phyloP scores from a whole-genome alignment of 768 basidiomycete species.

The Scleroderma bovista region DNA sequence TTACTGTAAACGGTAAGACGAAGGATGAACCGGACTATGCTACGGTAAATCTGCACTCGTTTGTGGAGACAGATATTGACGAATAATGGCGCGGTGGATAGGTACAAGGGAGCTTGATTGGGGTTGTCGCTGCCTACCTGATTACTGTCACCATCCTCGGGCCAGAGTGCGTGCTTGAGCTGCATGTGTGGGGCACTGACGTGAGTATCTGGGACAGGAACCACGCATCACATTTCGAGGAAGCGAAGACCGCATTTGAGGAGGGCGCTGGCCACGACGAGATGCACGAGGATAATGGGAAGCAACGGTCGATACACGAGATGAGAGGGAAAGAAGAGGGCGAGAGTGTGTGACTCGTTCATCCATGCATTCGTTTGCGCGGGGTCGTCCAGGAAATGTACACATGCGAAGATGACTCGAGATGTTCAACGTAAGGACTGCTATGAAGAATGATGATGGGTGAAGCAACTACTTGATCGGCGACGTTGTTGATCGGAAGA shows the following conservation, averaged over 20 bases:
- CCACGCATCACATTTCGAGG: slow-evolving; percentile 80
- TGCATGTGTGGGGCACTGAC: neutral
- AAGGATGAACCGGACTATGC: slow-evolving; percentile 60
- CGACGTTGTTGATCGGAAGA: no score
- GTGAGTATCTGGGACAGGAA: slow-evolving; percentile 37
- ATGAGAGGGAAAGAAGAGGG: slow-evolving; percentile 1
- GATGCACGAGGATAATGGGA: slow-evolving; percentile 28
- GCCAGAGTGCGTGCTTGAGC: slow-evolving; percentile 51
- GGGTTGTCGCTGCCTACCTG: slow-evolving; percentile 72
- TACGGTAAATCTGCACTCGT: slow-evolving; percentile 33
- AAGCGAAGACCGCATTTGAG: slow-evolving; percentile 73
- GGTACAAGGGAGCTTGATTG: slow-evolving; percentile 78
- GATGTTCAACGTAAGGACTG: no score
- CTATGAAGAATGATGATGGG: no score
- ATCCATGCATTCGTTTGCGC: neutral
- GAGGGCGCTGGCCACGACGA: slow-evolving; percentile 57
- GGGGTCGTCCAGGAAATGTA: no score
- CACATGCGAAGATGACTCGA: no score
- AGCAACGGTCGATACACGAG: slow-evolving; percentile 9
- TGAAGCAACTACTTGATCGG: no score
- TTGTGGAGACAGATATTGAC: neutral
- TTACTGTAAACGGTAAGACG: slow-evolving; percentile 35
- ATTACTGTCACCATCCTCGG: slow-evolving; percentile 74
- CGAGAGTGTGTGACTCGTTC: neutral
- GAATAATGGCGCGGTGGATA: neutral